Evolutionary conservation across 1,284 basidiomycete species (phyloP), one percentile per base, ranked within the genome.

Genomic region (Leccinum pseudoinsigne): DNA sequence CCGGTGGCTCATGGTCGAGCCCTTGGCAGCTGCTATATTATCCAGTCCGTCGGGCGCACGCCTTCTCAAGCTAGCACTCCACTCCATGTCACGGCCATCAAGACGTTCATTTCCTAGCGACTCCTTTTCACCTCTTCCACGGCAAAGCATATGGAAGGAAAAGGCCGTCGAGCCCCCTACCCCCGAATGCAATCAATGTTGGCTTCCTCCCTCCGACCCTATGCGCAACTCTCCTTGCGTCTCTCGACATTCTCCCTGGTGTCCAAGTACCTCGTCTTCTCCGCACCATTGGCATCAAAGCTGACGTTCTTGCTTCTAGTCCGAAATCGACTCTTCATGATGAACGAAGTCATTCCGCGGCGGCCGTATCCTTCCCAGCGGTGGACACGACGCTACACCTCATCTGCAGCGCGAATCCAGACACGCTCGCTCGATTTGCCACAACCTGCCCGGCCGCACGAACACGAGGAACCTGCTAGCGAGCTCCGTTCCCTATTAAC

Each of bases 121-220:
- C 68, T 86, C 86, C 74, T 86, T 86, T 68, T 82, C 80, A 3
- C 86, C 87, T 7, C 76, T 75, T 57, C 80, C 84, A 10, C 78
- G 82, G 62, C 77, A 76, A 62, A 73, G 70, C 59, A 84, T 80
- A 66, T 83, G 85, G 55, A 87, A 89, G 74, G 81, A 79, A 68
- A 81, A 77, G 67, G 80, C 78, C 18, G 65, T 68, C 53, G 69
- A 76, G 40, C 63, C 64, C 59, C 77, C 66, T 65, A 75, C 70
- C 31, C 63, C 70, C 60, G 72, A 73, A 58, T 73, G 74, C 62
- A 67, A 14, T 60, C 72, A 71, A 57, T 75, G 67, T 65, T 31
- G 57, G 21, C 56, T 53, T 60, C 53, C 63, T 21, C 54, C 42
- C 23, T 60, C 62, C 5, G 59, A 64, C 74, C 64, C 80, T 75